Percentiles rank a stretch among this genome's conserved stretches.
phyloP scores from a whole-genome alignment of 2,329 filamentous ascomycete genomes.

The Balansia obtecta region DNA sequence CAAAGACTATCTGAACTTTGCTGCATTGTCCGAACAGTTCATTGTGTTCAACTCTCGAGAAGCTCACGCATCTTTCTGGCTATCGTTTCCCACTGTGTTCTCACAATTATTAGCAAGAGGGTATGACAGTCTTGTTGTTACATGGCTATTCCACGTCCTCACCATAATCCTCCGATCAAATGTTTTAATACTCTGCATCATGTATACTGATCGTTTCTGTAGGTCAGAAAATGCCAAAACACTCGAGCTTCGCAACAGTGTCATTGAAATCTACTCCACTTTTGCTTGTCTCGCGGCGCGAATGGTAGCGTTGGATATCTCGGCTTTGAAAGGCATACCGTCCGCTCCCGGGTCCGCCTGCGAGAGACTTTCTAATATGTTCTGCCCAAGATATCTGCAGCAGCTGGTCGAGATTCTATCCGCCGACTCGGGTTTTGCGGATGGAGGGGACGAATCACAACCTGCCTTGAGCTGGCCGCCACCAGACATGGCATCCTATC shows the following conservation, averaged over 20 bases:
- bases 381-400: slow-evolving; percentile 28
- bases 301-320: slow-evolving; percentile 37
- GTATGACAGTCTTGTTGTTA: slow-evolving; percentile 20
- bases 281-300: slow-evolving; percentile 39
- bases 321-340: slow-evolving; percentile 11
- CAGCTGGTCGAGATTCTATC: slow-evolving; percentile 24
- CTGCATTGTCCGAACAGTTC: slow-evolving; percentile 20
- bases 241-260: slow-evolving; percentile 17
- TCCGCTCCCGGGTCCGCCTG: slow-evolving; percentile 1
- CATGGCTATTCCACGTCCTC: background rate
- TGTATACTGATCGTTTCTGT: background rate
- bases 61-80: slow-evolving; percentile 38
- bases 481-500: slow-evolving; percentile 14
- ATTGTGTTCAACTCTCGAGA: slow-evolving; percentile 29
- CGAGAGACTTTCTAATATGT: slow-evolving; percentile 13
- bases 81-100: slow-evolving; percentile 36
- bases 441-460: slow-evolving; percentile 8
- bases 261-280: slow-evolving; percentile 22
- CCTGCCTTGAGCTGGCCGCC: slow-evolving; percentile 6
- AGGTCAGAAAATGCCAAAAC: slow-evolving; percentile 9
- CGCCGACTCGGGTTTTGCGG: slow-evolving; percentile 9
- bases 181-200: background rate
- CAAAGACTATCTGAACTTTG: slow-evolving; percentile 31
- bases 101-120: slow-evolving; percentile 20
- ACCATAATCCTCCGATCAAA: too few relatives aligned